Evolutionary conservation across 2,329 filamentous ascomycete genomes (phyloP), one percentile per base, ranked within the genome.

Genomic region (Exophiala sideris): DNA sequence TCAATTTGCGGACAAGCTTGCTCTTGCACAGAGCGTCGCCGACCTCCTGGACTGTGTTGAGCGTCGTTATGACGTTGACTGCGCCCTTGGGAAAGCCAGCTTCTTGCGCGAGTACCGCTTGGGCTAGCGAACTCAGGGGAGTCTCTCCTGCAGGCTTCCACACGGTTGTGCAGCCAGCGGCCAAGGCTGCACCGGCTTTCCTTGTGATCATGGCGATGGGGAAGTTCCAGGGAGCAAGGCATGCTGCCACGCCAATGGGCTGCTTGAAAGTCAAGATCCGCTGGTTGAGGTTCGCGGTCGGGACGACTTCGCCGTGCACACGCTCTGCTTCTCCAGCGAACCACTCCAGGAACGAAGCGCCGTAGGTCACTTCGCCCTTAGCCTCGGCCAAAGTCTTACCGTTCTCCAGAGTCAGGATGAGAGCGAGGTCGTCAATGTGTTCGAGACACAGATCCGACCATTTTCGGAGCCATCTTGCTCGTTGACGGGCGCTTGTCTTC

Each of bases 171-270:
- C 70, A 72, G 5, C 71, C 71, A 3, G 70, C 70, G 3, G 70
- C 71, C 12, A 73, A 62, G 2, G 71, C 70, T 18, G 68, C 64
- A 10, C 62, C 67, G 9, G 65, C 64, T 45, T 71, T 71, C 8
- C 69, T 60, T 32, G 68, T 62, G 60, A 89, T 83, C 86, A 89
- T 89, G 46, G 86, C 86, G 2, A 85, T 83, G 10, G 87, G 87
- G 66, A 95, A 95, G 73, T 95, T 95, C 90, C 89, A 94, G 70
- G 90, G 90, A 8, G 89, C 91, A 59, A 95, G 89, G 47, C 94
- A 75, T 2, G 86, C 89, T 65, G 86, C 89, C 11, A 95, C 89
- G 49, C 89, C 90, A 12, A 95, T 83, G 0, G 90, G 89, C 71
- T 95, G 87, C 73, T 89, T 91, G 67, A 89, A 73, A 0, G 88